phyloP scores from a whole-genome alignment of 805 yeast species.

The Yarrowia sp. region DNA sequence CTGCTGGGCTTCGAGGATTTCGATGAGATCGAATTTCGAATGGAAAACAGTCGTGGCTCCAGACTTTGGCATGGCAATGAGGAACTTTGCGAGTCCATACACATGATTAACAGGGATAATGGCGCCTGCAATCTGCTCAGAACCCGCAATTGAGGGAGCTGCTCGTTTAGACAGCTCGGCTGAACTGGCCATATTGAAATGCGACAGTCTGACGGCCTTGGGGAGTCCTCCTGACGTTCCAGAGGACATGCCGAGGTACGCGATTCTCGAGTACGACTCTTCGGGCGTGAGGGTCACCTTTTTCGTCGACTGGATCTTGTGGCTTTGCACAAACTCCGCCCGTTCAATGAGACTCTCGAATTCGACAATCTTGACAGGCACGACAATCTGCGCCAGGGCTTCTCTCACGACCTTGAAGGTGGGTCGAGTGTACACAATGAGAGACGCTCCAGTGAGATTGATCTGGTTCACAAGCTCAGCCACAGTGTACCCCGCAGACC shows the following conservation, averaged over 20 bases:
- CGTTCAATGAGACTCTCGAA: constrained; percentile 27
- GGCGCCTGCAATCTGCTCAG: constrained; percentile 46
- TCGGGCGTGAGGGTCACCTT: constrained; percentile 14
- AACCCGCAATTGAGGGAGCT: constrained; percentile 2
- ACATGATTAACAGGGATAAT: constrained; percentile 48
- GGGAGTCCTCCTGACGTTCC: constrained; percentile 35
- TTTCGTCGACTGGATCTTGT: constrained; percentile 13
- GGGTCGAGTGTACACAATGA: constrained; percentile 12
- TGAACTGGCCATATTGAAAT: constrained; percentile 25
- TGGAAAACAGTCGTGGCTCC: constrained; percentile 46
- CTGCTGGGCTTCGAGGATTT: constrained; percentile 46
- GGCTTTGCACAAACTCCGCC: constrained; percentile 4
- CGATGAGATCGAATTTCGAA: constrained; percentile 49
- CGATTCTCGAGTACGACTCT: constrained; percentile 20
- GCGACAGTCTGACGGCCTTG: constrained; percentile 37
- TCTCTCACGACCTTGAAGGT: constrained; percentile 4
- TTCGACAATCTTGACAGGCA: constrained; percentile 14
- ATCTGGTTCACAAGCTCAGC: constrained; percentile 35
- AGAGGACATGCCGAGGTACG: constrained; percentile 36
- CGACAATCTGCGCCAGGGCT: constrained; percentile 1
- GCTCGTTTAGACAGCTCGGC: constrained; percentile 27
- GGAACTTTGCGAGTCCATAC: constrained; percentile 47
- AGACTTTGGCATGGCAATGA: constrained; percentile 43
- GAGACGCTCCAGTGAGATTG: constrained; percentile 22
- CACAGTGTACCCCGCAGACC: constrained; percentile 33